Evolutionary conservation across 2,329 filamentous ascomycete species (phyloP).

Genomic region (Aspergillus felis): DNA sequence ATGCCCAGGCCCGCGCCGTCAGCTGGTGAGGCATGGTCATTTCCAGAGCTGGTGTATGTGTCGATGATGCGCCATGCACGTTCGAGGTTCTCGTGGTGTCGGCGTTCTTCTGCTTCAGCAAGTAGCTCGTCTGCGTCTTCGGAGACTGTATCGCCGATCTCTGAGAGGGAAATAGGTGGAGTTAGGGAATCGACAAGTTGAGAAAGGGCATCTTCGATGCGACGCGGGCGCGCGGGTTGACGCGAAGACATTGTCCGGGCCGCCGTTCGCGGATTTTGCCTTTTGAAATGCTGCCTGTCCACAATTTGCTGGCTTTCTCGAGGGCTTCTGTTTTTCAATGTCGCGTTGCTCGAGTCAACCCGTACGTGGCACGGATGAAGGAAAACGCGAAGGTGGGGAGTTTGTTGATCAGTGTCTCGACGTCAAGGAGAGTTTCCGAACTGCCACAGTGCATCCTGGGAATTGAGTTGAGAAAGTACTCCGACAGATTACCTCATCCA

Average conservation of each 20-base stretch:
- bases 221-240: conserved; percentile 35
- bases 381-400: neutral
- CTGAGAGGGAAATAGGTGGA: conserved; percentile 31
- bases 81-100: conserved; percentile 32
- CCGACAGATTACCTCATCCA: neutral
- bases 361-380: neutral
- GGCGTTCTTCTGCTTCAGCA: conserved; percentile 34
- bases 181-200: conserved; percentile 42
- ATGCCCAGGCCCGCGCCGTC: conserved; percentile 14
- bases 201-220: conserved; percentile 42
- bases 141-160: conserved; percentile 27
- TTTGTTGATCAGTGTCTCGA: neutral
- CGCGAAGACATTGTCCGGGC: conserved; percentile 28
- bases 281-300: neutral
- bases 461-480: neutral
- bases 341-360: neutral
- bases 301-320: neutral
- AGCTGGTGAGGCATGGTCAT: conserved; percentile 24
- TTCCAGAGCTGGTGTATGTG: conserved; percentile 20
- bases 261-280: conserved; percentile 6
- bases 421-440: neutral
- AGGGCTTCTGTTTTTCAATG: neutral
- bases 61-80: conserved; percentile 39
- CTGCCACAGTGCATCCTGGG: neutral
- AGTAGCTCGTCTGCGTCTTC: conserved; percentile 32